Percentiles rank a stretch among this genome's conserved stretches.
These are phyloP conservation scores for Mortierella sp. DNA, from an alignment of 371 early-diverging fungal genomes.

Conservation along the genomic window DNA sequence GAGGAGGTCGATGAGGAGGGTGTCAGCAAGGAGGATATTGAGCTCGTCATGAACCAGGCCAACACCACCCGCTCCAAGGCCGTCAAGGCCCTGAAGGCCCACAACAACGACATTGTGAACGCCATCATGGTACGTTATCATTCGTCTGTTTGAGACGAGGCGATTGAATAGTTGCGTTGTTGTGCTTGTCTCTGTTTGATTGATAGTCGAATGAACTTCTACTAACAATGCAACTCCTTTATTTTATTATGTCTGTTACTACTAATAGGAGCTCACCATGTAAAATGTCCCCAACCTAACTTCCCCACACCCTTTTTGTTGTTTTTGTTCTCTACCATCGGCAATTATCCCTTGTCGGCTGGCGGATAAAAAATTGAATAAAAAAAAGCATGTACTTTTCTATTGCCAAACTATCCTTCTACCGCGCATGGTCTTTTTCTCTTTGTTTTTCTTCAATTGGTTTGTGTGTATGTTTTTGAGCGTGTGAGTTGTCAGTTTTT, in stretches of 20 bases:
- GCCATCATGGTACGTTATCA: conserved; percentile 82
- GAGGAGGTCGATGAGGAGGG: conserved; percentile 77
- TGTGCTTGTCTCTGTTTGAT: neutral
- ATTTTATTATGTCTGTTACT: neutral
- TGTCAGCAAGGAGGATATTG: conserved; percentile 93
- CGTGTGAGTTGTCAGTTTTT: neutral
- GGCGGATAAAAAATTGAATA: too few relatives aligned
- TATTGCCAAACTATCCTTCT: too few relatives aligned
- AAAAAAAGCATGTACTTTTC: too few relatives aligned
- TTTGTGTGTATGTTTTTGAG: neutral
- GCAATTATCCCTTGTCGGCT: neutral
- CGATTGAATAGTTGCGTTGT: neutral
- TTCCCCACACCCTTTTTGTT: neutral
- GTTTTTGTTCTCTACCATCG: too few relatives aligned
- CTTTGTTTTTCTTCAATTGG: too few relatives aligned
- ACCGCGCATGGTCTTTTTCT: too few relatives aligned
- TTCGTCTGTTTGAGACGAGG: neutral
- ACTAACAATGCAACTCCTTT: conserved; percentile 7
- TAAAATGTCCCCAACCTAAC: conserved; percentile 39
- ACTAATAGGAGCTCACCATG: conserved; percentile 52
- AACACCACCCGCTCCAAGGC: conserved; percentile 91
- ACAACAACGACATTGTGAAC: conserved; percentile 95
- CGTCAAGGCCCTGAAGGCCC: conserved; percentile 89
- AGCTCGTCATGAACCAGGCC: conserved; percentile 93
- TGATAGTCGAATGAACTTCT: neutral